Conservation (phyloP, 352 stramenopile species). For the Phytophthora hibernalis region DNA sequence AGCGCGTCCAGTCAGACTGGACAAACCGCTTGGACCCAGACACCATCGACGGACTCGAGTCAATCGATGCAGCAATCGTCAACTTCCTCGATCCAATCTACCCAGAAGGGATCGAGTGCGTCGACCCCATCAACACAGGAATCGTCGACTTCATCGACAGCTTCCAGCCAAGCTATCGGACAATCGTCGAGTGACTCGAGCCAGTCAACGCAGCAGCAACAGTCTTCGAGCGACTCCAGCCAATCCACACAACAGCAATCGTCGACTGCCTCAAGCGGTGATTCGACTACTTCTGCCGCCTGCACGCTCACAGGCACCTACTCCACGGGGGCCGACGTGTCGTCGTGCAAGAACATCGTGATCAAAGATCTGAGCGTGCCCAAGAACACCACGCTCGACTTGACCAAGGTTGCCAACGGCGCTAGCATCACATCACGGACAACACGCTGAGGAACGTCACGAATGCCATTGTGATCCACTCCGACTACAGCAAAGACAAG, state of each 20-base stretch:
- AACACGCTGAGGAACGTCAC: slow-evolving; percentile 35
- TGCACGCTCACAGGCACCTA: slow-evolving; percentile 38
- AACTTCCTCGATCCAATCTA: not conserved
- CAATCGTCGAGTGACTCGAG: slow-evolving; percentile 6
- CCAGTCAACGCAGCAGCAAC: slow-evolving; percentile 17
- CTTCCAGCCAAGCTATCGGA: slow-evolving; percentile 4
- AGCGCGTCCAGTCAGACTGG: slow-evolving; percentile 22
- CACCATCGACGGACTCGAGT: slow-evolving; percentile 7
- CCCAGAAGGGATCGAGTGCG: not conserved
- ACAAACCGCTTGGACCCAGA: slow-evolving; percentile 12
- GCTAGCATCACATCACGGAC: slow-evolving; percentile 41
- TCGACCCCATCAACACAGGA: slow-evolving; percentile 2
- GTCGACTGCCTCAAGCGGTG: slow-evolving; percentile 26
- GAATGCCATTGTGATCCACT: slow-evolving; percentile 41
- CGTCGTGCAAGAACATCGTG: slow-evolving; percentile 39
- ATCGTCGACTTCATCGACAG: slow-evolving; percentile 11
- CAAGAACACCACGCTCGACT: slow-evolving; percentile 41
- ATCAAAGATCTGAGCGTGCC: slow-evolving; percentile 45
- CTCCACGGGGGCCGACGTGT: slow-evolving; percentile 33
- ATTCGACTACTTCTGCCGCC: slow-evolving; percentile 14
- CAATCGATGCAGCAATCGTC: not conserved
- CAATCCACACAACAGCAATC: slow-evolving; percentile 29
- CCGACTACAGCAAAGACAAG: slow-evolving; percentile 38
- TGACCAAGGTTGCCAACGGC: slow-evolving; percentile 37
- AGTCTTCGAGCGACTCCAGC: slow-evolving; percentile 15